A percentile compares a stretch with the other conserved stretches of the same genome.
Conservation (phyloP, 768 basidiomycete species). For the Pleurotus cornucopiae region DNA sequence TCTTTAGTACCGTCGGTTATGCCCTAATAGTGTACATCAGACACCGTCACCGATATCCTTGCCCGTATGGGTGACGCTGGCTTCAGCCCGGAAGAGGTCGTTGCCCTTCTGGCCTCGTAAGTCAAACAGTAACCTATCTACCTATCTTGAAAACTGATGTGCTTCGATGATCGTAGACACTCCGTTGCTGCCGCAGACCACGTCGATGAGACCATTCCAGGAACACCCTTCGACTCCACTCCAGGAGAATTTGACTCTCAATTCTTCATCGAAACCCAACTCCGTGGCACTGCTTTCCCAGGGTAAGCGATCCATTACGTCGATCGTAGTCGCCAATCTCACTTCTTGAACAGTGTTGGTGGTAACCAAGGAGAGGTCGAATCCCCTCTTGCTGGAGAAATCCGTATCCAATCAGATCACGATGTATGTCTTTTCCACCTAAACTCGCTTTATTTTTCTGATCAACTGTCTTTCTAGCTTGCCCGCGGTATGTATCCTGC, state of each 20-base stretch:
- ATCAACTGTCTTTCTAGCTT: conserved; percentile 8
- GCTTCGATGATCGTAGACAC: conserved; percentile 10
- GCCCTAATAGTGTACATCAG: background rate
- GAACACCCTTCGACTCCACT: conserved; percentile 29
- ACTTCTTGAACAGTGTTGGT: conserved; percentile 16
- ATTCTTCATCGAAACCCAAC: conserved; percentile 27
- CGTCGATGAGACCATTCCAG: conserved; percentile 14
- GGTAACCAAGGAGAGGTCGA: conserved; percentile 17
- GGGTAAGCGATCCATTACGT: conserved; percentile 15
- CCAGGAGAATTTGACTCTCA: conserved; percentile 27
- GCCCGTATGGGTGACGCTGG: conserved; percentile 10
- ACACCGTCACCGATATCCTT: conserved; percentile 16
- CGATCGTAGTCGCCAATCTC: conserved; percentile 8
- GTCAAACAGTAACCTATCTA: background rate
- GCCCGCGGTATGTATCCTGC: conserved; percentile 10
- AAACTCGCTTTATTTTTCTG: background rate
- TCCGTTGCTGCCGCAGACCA: conserved; percentile 17
- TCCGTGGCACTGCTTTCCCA: conserved; percentile 21
- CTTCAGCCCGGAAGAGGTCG: conserved; percentile 11
- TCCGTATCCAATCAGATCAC: conserved; percentile 16
- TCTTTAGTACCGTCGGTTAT: too few relatives aligned
- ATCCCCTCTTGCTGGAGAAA: conserved; percentile 13
- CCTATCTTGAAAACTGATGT: background rate
- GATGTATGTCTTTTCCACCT: conserved; percentile 3
- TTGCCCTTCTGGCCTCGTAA: conserved; percentile 19